Conservation (phyloP, 495 filamentous ascomycete species). For the Sporormia fimetaria region DNA sequence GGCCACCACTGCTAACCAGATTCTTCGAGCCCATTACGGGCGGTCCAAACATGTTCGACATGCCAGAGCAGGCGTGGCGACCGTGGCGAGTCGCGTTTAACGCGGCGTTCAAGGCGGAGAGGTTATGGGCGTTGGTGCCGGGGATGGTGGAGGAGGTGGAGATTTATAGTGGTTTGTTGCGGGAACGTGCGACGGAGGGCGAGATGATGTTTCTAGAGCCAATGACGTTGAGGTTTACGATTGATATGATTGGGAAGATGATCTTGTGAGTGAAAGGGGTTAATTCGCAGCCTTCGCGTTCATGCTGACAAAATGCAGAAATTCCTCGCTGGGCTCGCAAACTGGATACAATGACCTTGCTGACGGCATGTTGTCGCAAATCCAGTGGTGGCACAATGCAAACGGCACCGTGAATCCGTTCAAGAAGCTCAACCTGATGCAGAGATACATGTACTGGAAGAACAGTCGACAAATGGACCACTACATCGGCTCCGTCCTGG, state of each 20-base stretch:
- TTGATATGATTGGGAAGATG: slow-evolving; percentile 23
- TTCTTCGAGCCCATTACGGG: slow-evolving; percentile 6
- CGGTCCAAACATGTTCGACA: background rate
- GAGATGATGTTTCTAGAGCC: slow-evolving; percentile 29
- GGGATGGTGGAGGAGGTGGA: slow-evolving; percentile 29
- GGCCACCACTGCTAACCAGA: background rate
- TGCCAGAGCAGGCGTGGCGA: slow-evolving; percentile 28
- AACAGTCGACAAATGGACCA: slow-evolving; percentile 4
- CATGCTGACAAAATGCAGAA: too few species aligned
- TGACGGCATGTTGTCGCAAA: background rate
- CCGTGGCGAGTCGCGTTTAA: slow-evolving; percentile 30
- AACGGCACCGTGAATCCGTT: background rate
- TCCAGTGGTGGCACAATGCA: background rate
- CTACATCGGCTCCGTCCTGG: background rate
- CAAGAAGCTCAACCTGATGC: background rate
- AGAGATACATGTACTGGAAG: background rate
- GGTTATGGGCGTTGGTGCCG: slow-evolving; percentile 29
- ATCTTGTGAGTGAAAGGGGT: slow-evolving; percentile 21
- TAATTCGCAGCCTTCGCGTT: too few species aligned
- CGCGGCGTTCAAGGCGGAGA: slow-evolving; percentile 25
- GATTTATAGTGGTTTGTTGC: slow-evolving; percentile 24
- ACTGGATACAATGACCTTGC: background rate
- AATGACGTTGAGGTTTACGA: slow-evolving; percentile 19
- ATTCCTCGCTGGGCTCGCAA: background rate
- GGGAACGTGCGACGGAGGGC: slow-evolving; percentile 11